Evolutionary conservation across 2,329 filamentous ascomycete genomes (phyloP).

Genomic region (Lasiodiplodia citricola): DNA sequence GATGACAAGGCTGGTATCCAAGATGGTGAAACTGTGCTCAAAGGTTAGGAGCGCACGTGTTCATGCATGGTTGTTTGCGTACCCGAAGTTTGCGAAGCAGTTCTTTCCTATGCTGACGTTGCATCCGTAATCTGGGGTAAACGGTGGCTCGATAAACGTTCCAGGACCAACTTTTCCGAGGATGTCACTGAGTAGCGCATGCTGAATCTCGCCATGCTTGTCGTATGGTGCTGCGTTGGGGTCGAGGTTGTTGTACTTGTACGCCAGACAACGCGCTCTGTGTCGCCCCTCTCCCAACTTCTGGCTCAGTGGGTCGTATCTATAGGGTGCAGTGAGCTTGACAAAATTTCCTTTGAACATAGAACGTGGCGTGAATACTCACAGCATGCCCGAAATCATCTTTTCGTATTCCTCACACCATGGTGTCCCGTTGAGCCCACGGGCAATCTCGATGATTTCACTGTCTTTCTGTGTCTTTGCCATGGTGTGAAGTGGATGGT

Average conservation of each 20-base stretch:
- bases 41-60: too few relatives aligned
- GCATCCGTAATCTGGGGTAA: background rate
- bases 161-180: background rate
- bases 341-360: background rate
- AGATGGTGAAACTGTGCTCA: background rate
- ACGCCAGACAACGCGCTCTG: background rate
- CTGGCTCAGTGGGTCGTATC: background rate
- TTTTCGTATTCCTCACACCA: slow-evolving; percentile 2
- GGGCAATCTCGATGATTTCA: background rate
- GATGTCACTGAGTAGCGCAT: background rate
- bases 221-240: background rate
- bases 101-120: slow-evolving; percentile 12
- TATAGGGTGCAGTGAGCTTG: background rate
- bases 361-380: background rate
- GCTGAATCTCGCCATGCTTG: background rate
- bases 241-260: slow-evolving; percentile 9
- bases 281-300: background rate
- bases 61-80: background rate
- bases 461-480: background rate
- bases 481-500: background rate
- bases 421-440: background rate
- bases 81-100: slow-evolving; percentile 11
- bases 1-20: slow-evolving; percentile 1
- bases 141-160: background rate
- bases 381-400: slow-evolving; percentile 11